phyloP scores from a whole-genome alignment of 768 basidiomycete species.

The Mycena rosella region DNA sequence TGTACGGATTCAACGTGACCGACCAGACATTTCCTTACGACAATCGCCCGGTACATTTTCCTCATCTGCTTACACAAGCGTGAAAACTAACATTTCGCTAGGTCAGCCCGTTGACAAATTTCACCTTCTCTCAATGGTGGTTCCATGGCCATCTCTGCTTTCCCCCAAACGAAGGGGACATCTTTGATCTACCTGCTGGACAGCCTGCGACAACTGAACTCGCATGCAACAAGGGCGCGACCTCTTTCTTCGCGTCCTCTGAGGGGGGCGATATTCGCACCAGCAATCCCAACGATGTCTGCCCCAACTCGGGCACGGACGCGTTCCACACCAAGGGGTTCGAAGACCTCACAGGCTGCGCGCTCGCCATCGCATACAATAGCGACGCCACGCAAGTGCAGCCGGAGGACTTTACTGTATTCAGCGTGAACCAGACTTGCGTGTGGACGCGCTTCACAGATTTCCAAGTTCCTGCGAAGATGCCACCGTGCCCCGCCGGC shows the following conservation, averaged over 20 bases:
- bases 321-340: constrained; percentile 70
- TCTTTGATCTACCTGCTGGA: constrained; percentile 74
- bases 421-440: constrained; percentile 82
- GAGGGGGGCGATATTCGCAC: constrained; percentile 67
- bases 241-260: constrained; percentile 65
- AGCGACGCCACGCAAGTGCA: constrained; percentile 65
- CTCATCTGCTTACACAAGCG: constrained; percentile 45
- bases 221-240: constrained; percentile 71
- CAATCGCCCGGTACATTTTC: constrained; percentile 65
- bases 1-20: constrained; percentile 81
- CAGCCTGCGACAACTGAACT: constrained; percentile 65
- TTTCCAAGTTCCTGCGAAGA: constrained; percentile 71
- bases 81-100: not conserved
- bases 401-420: constrained; percentile 79
- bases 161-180: constrained; percentile 68
- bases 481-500: constrained; percentile 76
- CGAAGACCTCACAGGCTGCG: constrained; percentile 71
- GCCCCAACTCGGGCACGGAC: constrained; percentile 57
- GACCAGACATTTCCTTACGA: constrained; percentile 65
- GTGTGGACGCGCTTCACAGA: constrained; percentile 80
- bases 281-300: constrained; percentile 63
- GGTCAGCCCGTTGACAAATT: constrained; percentile 53
- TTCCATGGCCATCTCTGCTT: constrained; percentile 71
- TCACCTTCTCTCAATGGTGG: constrained; percentile 72
- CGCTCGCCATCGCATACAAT: constrained; percentile 84